Evolutionary conservation across 352 stramenopile species (phyloP).

Genomic region (Globisporangium takayamanum): DNA sequence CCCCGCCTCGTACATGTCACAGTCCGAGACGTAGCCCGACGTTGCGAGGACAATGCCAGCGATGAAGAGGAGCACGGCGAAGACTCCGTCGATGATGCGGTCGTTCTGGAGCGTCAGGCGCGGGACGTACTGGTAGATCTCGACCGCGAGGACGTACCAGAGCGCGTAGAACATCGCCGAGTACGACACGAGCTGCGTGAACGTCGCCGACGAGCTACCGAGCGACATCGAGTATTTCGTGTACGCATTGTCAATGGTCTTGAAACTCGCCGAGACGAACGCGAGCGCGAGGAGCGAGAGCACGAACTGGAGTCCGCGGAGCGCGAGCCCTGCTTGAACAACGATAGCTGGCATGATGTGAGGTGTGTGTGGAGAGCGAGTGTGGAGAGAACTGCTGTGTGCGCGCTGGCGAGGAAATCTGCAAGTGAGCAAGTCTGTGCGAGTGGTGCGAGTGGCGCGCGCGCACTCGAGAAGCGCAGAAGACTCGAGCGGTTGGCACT

Average conservation of each 20-base stretch:
- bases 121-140: conserved; percentile 34
- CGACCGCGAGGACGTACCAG: conserved; percentile 39
- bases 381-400: background rate
- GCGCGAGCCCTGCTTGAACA: conserved; percentile 14
- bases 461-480: background rate
- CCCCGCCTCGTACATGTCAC: conserved; percentile 17
- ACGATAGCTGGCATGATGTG: background rate
- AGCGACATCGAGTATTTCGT: conserved; percentile 13
- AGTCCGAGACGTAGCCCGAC: conserved; percentile 40
- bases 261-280: conserved; percentile 34
- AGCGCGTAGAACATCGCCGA: conserved; percentile 54
- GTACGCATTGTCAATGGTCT: background rate
- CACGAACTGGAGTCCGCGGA: conserved; percentile 45
- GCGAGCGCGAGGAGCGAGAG: conserved; percentile 49
- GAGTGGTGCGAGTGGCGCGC: too few relatives aligned
- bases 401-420: background rate
- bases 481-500: background rate
- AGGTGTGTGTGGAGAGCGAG: background rate
- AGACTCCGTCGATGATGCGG: conserved; percentile 25
- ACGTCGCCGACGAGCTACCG: conserved; percentile 30
- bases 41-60: conserved; percentile 44
- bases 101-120: conserved; percentile 21
- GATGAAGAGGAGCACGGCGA: conserved; percentile 42
- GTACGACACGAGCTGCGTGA: conserved; percentile 57
- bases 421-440: background rate